These are phyloP conservation scores for Solanum sitiens DNA, from an alignment of 257 asterid genomes.

Conservation along the genomic window DNA sequence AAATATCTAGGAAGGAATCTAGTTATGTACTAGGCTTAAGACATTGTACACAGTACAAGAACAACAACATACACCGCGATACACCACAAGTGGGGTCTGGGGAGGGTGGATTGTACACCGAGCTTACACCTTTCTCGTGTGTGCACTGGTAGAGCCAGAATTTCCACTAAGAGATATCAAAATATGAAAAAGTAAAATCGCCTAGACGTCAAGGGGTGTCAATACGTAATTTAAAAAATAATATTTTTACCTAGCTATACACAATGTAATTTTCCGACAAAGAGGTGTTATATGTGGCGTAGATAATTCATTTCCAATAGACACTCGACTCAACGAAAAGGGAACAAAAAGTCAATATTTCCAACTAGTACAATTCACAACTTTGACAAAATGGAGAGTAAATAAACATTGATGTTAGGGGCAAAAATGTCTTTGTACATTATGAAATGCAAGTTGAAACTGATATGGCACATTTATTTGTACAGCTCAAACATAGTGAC, in stretches of 20 bases:
- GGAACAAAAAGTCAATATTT: not conserved
- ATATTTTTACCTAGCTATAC: not conserved
- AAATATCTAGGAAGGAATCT: not conserved
- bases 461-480: not conserved
- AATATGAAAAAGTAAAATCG: no score
- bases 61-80: not conserved
- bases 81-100: not conserved
- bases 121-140: not conserved
- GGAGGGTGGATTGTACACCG: not conserved
- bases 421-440: constrained; percentile 3
- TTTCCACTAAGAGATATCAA: not conserved
- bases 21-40: not conserved
- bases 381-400: not conserved
- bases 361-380: not conserved
- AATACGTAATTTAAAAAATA: not conserved
- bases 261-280: not conserved
- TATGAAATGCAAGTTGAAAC: not conserved
- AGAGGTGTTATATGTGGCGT: not conserved
- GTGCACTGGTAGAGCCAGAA: not conserved
- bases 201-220: not conserved
- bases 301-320: not conserved
- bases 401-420: not conserved
- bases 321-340: not conserved
- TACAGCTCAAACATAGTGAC: constrained; percentile 17
- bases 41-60: not conserved